Base-by-base conservation (phyloP, 1,284 basidiomycete species). In the Sanghuangporus baumii region DNA sequence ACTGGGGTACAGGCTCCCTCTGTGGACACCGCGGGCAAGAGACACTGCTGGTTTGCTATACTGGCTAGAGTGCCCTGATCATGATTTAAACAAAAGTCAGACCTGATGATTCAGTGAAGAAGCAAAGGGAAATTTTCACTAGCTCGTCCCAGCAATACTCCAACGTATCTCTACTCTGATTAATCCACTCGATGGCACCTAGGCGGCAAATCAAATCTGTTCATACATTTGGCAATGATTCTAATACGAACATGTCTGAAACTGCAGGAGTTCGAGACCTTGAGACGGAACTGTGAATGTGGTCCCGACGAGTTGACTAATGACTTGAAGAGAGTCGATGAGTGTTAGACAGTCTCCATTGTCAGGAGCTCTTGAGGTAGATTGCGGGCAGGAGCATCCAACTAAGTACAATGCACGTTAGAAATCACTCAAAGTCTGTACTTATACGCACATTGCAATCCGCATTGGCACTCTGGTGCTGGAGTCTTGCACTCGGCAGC, bases 131-230 rank as follows among this genome's bases (percentile, higher is more conserved):
- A 5, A 18, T 14, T 31, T 51, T 60, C 16, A 64, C 59, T 2
- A 72, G 61, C 23, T 68, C 61, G 41, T 66, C 64, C 71, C 71
- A 72, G 66, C 71, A 73, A 65, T 66, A 71, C 55, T 70, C 67
- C 18, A 71, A 55, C 14, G 69, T 38, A 1, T 23, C 36, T 20
- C 63, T 52, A 3, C 20, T 14, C 9, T 7, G 47, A 50, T 65
- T 66, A 50, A 68, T 61, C 65, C 70, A 70, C 67, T 69, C 71
- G 63, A 70, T 66, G 37, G 68, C 68, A 63, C 71, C 72, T 11
- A 71, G 71, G n/a, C 69, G 8, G 12, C n/a, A 48, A 48, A 16
- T 18, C 18, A 48, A 23, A 18, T 3, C 20, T 23, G 18, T 18
- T 18, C 6, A 20, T 38, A 31, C n/a, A 11, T 38, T 6, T 6